Base-by-base conservation (phyloP, 306 rosid genomes). In the cucumber (Cucumis sativus) region DNA sequence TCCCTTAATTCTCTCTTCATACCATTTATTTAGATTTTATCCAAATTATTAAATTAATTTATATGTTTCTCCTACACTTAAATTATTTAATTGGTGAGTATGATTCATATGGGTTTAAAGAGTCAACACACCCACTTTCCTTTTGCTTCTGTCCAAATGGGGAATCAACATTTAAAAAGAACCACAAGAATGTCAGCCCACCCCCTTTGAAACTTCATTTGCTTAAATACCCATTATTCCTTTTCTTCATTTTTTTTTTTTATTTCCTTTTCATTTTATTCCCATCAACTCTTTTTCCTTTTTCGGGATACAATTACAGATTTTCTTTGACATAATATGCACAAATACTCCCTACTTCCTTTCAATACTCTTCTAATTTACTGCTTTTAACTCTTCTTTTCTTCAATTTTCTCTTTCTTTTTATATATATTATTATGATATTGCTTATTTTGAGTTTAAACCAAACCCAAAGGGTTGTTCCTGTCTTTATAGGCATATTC, bases 101-200 rank as follows among this genome's bases (percentile, higher is more conserved):
- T 81, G 85, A 74, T 73, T 76, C 57, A 76, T 21, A 75, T 54
- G 23, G 7, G 23, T 43, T 80, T 51, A 70, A 60, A 78, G 15
- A 58, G 66, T 68, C 74, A 68, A 68, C 74, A 41, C 74, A 68
- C 74, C 74, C 33, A 68, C 54, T 55, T 66, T 0, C 25, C 14
- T 59, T 58, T 59, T 61, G 66, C 39, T 61, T 23, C 63, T 7
- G 63, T 58, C 70, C 21, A 64, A 64, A 40, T 2, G 6, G 45
- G 45, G 69, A 35, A 63, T 63, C 43, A 62, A 62, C 9, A 62
- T 30, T 62, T 63, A 33, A 37, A 18, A 65, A 17, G 15, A 70
- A 16, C 45, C 69, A 35, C 54, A 67, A 39, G 17, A 78, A 79
- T 58, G 60, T 65, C 85, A 78, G 85, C 84, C 75, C 87, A 66